Evolutionary conservation across 2,329 filamentous ascomycete species (phyloP).

Genomic region (Aspergillus sp.): DNA sequence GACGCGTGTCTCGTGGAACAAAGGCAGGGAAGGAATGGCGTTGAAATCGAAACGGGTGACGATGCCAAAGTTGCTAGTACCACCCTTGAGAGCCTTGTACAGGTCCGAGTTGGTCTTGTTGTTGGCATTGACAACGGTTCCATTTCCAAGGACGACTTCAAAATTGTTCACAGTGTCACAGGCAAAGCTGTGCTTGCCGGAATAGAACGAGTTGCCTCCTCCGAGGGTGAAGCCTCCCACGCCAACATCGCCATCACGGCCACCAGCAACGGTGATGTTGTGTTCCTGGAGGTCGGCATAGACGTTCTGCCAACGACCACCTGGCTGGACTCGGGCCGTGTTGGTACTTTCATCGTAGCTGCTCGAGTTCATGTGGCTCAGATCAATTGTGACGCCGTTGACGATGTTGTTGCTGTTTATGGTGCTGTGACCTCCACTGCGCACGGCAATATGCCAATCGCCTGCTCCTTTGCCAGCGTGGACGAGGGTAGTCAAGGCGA

Average conservation of each 20-base stretch:
- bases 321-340: slow-evolving; percentile 11
- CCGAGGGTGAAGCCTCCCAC: slow-evolving; percentile 18
- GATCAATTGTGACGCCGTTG: slow-evolving; percentile 40
- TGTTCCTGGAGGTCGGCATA: slow-evolving; percentile 10
- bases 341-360: slow-evolving; percentile 8
- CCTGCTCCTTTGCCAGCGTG: slow-evolving; percentile 3
- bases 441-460: slow-evolving; percentile 24
- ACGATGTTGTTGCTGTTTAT: slow-evolving; percentile 37
- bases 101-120: slow-evolving; percentile 43
- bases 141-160: slow-evolving; percentile 51
- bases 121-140: slow-evolving; percentile 45
- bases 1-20: too few species aligned
- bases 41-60: background rate
- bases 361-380: slow-evolving; percentile 21
- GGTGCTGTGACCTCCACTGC: slow-evolving; percentile 41
- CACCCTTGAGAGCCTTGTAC: slow-evolving; percentile 51
- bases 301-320: slow-evolving; percentile 14
- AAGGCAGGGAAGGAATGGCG: too few species aligned
- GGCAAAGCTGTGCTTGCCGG: slow-evolving; percentile 44
- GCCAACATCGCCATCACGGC: slow-evolving; percentile 16
- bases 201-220: slow-evolving; percentile 48
- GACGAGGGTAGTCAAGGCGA: slow-evolving; percentile 11
- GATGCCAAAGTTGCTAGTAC: slow-evolving; percentile 51
- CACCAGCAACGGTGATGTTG: slow-evolving; percentile 15
- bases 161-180: slow-evolving; percentile 47